Conservation (phyloP, 2,329 filamentous ascomycete species). For the Cytospora piceae region DNA sequence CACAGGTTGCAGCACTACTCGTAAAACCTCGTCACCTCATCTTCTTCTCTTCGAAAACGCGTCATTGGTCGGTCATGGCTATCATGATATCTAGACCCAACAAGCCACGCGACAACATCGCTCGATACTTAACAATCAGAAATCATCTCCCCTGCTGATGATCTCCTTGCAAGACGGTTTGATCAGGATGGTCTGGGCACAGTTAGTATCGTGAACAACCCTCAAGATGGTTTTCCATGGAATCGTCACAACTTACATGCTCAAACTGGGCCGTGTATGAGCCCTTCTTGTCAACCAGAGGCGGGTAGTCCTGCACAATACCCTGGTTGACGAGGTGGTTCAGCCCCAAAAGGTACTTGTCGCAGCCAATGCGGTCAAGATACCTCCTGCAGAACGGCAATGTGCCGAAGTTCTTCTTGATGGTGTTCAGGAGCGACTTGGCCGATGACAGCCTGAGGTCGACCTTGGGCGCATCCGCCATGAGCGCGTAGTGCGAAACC, state of each 20-base stretch:
- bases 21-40: background rate
- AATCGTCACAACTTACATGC: slow-evolving; percentile 67
- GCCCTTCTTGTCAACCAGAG: slow-evolving; percentile 88
- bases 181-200: slow-evolving; percentile 72
- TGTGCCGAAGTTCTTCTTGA: slow-evolving; percentile 96
- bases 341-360: slow-evolving; percentile 91
- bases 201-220: slow-evolving; percentile 25
- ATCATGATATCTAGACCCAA: slow-evolving; percentile 3
- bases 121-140: slow-evolving; percentile 49
- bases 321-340: slow-evolving; percentile 83
- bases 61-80: slow-evolving; percentile 9
- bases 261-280: slow-evolving; percentile 94
- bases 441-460: slow-evolving; percentile 79
- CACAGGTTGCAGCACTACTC: background rate
- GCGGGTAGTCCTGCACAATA: slow-evolving; percentile 89
- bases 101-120: background rate
- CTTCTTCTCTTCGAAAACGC: background rate
- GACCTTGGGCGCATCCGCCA: slow-evolving; percentile 72
- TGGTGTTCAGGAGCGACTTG: slow-evolving; percentile 82
- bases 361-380: slow-evolving; percentile 88
- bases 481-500: slow-evolving; percentile 84
- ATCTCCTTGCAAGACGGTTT: slow-evolving; percentile 84
- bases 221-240: no score
- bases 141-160: slow-evolving; percentile 84
- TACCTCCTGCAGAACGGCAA: slow-evolving; percentile 90